phyloP scores from a whole-genome alignment of 352 stramenopile species.

The Phytophthora podocarpi region DNA sequence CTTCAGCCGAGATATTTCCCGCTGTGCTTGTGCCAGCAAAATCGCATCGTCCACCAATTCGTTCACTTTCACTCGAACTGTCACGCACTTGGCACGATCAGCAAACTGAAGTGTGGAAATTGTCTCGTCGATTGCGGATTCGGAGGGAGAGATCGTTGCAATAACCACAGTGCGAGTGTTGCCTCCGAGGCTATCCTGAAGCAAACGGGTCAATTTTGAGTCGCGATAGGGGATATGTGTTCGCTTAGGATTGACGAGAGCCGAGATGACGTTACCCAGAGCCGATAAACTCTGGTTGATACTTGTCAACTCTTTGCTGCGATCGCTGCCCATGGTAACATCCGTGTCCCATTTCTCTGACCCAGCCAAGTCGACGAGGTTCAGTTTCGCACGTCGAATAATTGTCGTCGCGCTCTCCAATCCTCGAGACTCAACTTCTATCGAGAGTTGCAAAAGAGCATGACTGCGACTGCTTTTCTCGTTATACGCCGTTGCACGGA shows the following conservation, averaged over 20 bases:
- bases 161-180: constrained; percentile 92
- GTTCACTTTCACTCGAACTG: constrained; percentile 77
- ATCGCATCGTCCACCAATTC: constrained; percentile 85
- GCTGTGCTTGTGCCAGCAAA: constrained; percentile 69
- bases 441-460: constrained; percentile 81
- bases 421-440: constrained; percentile 80
- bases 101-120: constrained; percentile 92
- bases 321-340: constrained; percentile 65
- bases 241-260: constrained; percentile 68
- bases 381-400: constrained; percentile 85
- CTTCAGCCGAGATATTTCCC: constrained; percentile 71
- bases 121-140: constrained; percentile 83
- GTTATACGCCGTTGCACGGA: constrained; percentile 89
- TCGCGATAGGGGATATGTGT: constrained; percentile 96
- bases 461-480: constrained; percentile 88
- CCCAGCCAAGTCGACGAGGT: constrained; percentile 91
- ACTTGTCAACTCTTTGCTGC: constrained; percentile 88
- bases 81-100: constrained; percentile 80
- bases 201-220: constrained; percentile 96
- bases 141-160: constrained; percentile 86
- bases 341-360: constrained; percentile 92
- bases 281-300: constrained; percentile 94
- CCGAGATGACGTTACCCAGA: constrained; percentile 90
- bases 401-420: constrained; percentile 72
- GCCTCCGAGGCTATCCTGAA: constrained; percentile 81